phyloP scores from a whole-genome alignment of 2,329 filamentous ascomycete species.

The Hymenoscyphus linearis region DNA sequence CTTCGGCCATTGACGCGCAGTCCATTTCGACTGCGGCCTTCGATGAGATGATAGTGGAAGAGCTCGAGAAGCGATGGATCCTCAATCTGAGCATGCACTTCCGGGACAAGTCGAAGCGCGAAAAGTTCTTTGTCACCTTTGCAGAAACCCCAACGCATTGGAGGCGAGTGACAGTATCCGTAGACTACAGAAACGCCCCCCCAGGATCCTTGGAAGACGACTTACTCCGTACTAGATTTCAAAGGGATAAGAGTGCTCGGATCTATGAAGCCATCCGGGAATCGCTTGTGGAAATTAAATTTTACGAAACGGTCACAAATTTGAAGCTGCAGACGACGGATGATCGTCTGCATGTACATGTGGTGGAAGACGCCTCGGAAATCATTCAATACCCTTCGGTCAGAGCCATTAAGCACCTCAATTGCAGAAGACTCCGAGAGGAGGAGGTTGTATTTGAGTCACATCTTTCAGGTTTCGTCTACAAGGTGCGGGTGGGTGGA shows the following conservation, averaged over 20 bases:
- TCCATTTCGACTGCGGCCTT: conserved; percentile 37
- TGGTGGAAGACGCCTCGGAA: conserved; percentile 88
- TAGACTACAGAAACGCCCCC: conserved; percentile 81
- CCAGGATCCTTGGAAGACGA: conserved; percentile 82
- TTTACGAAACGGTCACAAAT: conserved; percentile 94
- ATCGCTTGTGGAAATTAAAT: conserved; percentile 87
- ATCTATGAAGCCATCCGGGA: conserved; percentile 95
- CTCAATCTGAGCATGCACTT: conserved; percentile 98
- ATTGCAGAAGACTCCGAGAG: conserved; percentile 61
- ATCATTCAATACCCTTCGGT: conserved; percentile 80
- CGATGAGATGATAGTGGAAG: conserved; percentile 64
- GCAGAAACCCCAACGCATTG: conserved; percentile 73
- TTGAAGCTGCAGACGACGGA: conserved; percentile 87
- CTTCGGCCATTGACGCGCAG: conserved; percentile 24
- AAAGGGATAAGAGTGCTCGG: conserved; percentile 85
- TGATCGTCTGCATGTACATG: conserved; percentile 86
- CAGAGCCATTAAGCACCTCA: conserved; percentile 68
- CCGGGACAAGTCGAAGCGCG: conserved; percentile 81
- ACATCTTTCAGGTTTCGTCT: conserved; percentile 95
- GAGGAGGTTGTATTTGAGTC: conserved; percentile 77
- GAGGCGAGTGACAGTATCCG: conserved; percentile 85
- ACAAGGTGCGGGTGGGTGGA: conserved; percentile 73
- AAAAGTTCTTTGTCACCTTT: conserved; percentile 98
- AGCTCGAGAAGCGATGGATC: conserved; percentile 88
- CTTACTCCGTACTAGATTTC: conserved; percentile 69